phyloP scores from a whole-genome alignment of 345 rosid genomes.

The Camelina sativa region DNA sequence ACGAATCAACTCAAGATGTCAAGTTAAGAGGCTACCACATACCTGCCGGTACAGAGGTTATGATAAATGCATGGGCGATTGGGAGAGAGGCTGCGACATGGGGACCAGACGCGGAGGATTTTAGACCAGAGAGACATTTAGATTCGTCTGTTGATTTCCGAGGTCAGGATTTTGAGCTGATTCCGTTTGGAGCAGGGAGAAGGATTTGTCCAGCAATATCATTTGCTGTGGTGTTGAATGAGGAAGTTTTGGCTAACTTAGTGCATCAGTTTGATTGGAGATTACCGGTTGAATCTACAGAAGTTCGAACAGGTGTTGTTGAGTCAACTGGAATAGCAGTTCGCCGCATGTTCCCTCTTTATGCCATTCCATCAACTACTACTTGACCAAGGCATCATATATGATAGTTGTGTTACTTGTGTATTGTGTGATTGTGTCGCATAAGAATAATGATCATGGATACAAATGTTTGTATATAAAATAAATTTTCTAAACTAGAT shows the following conservation, averaged over 20 bases:
- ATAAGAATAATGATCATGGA: no score
- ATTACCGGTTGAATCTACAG: background rate
- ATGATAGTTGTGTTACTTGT: no score
- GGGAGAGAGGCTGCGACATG: slow-evolving; percentile 41
- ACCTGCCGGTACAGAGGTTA: slow-evolving; percentile 32
- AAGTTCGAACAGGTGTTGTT: background rate
- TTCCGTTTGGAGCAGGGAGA: slow-evolving; percentile 46
- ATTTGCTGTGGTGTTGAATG: slow-evolving; percentile 30
- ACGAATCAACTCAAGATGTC: slow-evolving; percentile 39
- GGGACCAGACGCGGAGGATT: slow-evolving; percentile 38
- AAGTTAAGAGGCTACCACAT: slow-evolving; percentile 42
- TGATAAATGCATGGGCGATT: slow-evolving; percentile 48
- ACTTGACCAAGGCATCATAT: background rate
- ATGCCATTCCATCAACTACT: slow-evolving; percentile 14
- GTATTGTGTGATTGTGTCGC: no score
- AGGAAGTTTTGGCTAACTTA: slow-evolving; percentile 38
- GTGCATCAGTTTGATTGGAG: slow-evolving; percentile 41
- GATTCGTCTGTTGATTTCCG: slow-evolving; percentile 25
- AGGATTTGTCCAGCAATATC: slow-evolving; percentile 41
- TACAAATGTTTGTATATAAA: no score
- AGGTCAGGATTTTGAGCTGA: slow-evolving; percentile 39
- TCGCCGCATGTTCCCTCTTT: slow-evolving; percentile 29
- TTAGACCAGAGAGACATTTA: slow-evolving; percentile 45
- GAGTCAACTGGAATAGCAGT: slow-evolving; percentile 10
- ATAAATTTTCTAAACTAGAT: no score